phyloP scores from a whole-genome alignment of 495 filamentous ascomycete species.

The Durotheca rogersii region DNA sequence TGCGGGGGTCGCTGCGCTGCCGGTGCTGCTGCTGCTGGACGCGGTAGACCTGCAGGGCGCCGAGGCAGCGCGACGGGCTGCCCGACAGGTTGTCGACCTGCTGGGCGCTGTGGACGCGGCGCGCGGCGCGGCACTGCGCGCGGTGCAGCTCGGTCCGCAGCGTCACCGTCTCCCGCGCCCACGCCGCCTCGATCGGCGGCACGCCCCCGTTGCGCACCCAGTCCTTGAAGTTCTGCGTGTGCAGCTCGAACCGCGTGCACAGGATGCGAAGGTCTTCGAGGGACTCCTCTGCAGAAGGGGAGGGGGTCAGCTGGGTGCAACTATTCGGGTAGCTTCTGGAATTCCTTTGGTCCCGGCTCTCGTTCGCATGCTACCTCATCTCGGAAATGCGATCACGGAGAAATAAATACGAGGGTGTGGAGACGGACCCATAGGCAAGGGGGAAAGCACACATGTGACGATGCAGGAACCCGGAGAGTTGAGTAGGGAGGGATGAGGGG shows the following conservation, averaged over 20 bases:
- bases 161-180: constrained; percentile 43
- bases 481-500: too few relatives aligned
- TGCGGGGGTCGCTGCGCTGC: constrained; percentile 13
- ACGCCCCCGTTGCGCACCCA: constrained; percentile 45
- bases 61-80: constrained; percentile 40
- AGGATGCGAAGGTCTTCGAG: constrained; percentile 45
- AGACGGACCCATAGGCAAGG: too few relatives aligned
- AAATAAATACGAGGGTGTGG: too few relatives aligned
- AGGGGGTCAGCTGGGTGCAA: constrained; percentile 5
- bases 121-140: constrained; percentile 49
- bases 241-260: constrained; percentile 39
- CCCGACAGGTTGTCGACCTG: constrained; percentile 30
- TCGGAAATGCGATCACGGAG: too few relatives aligned
- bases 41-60: constrained; percentile 47
- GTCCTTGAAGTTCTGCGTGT: constrained; percentile 44
- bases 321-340: not conserved
- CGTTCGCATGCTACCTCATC: too few relatives aligned
- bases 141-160: constrained; percentile 46
- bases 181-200: constrained; percentile 48
- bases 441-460: too few relatives aligned
- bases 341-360: not conserved
- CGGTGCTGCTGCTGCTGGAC: constrained; percentile 28
- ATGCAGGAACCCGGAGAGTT: too few relatives aligned
- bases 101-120: constrained; percentile 45
- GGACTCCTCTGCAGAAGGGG: constrained; percentile 39